Evolutionary conservation across 306 rosid species (phyloP).

Genomic region (Abrus pulchellus): DNA sequence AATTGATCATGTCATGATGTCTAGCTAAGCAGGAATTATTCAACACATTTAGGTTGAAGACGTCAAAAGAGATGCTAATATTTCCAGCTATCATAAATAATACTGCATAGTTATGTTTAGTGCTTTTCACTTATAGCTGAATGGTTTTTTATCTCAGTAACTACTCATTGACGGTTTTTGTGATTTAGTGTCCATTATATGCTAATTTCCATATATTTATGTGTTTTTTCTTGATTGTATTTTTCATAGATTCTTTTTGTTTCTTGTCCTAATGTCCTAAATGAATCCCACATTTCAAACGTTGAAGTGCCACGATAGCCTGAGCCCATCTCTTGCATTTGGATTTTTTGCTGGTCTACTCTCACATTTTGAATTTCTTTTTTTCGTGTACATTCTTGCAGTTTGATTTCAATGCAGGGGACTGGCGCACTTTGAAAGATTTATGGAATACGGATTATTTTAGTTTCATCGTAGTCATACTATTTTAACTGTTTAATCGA

Average conservation of each 20-base stretch:
- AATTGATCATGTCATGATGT: slow-evolving; percentile 88
- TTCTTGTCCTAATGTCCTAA: background rate
- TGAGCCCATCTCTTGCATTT: background rate
- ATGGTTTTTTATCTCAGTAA: slow-evolving; percentile 44
- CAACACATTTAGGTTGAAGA: slow-evolving; percentile 42
- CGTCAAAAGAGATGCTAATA: slow-evolving; percentile 39
- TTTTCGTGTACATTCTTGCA: background rate
- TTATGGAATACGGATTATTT: background rate
- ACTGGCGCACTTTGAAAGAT: background rate
- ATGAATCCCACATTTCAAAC: slow-evolving; percentile 32
- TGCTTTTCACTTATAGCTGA: slow-evolving; percentile 36
- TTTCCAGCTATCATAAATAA: slow-evolving; percentile 27
- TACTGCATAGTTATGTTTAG: slow-evolving; percentile 44
- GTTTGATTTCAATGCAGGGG: background rate
- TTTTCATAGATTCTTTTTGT: slow-evolving; percentile 24
- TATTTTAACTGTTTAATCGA: background rate
- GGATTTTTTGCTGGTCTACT: background rate
- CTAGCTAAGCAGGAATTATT: slow-evolving; percentile 65
- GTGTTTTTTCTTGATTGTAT: slow-evolving; percentile 33
- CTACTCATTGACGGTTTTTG: slow-evolving; percentile 42
- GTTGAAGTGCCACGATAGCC: background rate
- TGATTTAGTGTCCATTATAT: slow-evolving; percentile 46
- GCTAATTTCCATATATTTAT: background rate
- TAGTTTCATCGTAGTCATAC: background rate
- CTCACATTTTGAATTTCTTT: background rate